Percentiles rank a stretch among this genome's conserved stretches.
These are phyloP conservation scores for Serendipita sp. DNA, from an alignment of 768 basidiomycete species.

Conservation along the genomic window DNA sequence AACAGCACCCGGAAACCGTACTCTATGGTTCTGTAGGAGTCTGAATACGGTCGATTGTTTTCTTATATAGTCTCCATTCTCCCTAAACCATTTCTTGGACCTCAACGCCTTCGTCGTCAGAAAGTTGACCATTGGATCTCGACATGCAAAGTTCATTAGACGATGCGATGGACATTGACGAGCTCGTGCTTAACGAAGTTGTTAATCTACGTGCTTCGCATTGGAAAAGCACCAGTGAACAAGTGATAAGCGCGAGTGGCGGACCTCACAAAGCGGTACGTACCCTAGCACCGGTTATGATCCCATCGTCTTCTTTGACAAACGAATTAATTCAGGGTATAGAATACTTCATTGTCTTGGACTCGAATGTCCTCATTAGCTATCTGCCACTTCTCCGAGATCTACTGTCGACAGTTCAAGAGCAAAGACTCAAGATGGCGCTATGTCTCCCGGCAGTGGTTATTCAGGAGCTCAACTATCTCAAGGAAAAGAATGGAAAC, in stretches of 20 bases:
- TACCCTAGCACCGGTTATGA: neutral
- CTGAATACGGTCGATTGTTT: no score
- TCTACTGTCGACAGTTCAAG: slow-evolving; percentile 49
- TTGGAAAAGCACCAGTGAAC: neutral
- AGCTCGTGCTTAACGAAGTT: neutral
- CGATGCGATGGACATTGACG: neutral
- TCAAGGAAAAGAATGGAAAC: slow-evolving; percentile 17
- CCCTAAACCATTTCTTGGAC: no score
- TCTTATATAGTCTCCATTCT: no score
- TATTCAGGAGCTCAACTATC: slow-evolving; percentile 56
- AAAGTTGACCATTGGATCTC: no score
- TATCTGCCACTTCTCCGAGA: slow-evolving; percentile 46
- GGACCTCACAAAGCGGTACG: no score
- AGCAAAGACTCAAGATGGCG: slow-evolving; percentile 31
- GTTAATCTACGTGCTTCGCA: neutral
- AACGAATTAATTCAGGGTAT: neutral
- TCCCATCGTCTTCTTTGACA: neutral
- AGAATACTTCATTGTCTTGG: slow-evolving; percentile 39
- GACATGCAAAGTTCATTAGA: neutral
- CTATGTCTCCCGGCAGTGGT: slow-evolving; percentile 62
- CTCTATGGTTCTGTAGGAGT: no score
- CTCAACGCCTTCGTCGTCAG: no score
- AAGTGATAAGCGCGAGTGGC: no score
- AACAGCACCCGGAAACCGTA: no score
- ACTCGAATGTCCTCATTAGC: slow-evolving; percentile 66